Evolutionary conservation across 257 asterid species (phyloP).

Genomic region (Solanum megistacrolobum): DNA sequence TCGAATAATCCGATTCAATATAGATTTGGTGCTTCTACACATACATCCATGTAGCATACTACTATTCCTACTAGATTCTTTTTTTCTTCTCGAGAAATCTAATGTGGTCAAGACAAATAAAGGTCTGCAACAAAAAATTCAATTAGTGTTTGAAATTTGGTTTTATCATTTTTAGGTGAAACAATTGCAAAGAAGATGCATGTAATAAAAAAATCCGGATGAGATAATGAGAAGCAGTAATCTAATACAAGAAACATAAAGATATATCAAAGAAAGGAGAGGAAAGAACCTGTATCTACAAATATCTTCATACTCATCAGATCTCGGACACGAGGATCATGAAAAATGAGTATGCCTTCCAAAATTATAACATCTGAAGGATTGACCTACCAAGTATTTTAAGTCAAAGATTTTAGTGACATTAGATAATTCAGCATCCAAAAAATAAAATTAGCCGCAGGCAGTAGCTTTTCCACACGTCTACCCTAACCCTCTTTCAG

Average conservation of each 20-base stretch:
- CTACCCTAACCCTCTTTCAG: not conserved
- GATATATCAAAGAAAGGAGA: not conserved
- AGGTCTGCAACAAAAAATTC: not conserved
- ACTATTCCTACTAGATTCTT: not conserved
- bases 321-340: slow-evolving; percentile 82
- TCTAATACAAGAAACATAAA: not conserved
- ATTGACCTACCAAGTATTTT: slow-evolving; percentile 59
- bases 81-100: not conserved
- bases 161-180: not conserved
- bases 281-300: slow-evolving; percentile 86
- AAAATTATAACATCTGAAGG: slow-evolving; percentile 93
- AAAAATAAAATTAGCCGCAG: not conserved
- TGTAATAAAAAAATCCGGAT: not conserved
- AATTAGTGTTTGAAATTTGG: not conserved
- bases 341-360: slow-evolving; percentile 97
- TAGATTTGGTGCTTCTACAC: not conserved
- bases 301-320: slow-evolving; percentile 94
- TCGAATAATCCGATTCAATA: not conserved
- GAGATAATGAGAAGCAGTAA: not conserved
- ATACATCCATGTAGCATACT: not conserved
- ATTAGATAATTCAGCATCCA: not conserved
- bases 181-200: not conserved
- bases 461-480: not conserved
- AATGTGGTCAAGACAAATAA: not conserved
- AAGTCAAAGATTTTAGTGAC: not conserved